These are phyloP conservation scores for Erigeron canadensis DNA, from an alignment of 129 eudicot genomes.

Conservation along the genomic window DNA sequence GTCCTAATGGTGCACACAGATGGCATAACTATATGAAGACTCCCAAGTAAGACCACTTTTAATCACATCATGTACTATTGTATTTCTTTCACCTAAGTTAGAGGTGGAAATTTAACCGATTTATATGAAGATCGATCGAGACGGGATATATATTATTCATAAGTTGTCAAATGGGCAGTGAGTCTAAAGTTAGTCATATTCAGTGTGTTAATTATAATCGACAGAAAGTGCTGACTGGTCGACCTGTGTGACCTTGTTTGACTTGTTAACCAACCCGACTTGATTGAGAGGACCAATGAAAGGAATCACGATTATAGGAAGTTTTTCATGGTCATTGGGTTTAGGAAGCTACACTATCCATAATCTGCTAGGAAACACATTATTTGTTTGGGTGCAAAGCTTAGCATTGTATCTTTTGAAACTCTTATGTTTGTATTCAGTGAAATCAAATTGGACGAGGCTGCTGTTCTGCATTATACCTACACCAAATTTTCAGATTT, in stretches of 20 bases:
- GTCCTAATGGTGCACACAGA: slow-evolving; percentile 98
- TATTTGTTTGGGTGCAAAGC: background rate
- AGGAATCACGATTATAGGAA: background rate
- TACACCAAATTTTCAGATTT: slow-evolving; percentile 91
- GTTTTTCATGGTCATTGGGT: background rate
- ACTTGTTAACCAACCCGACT: background rate
- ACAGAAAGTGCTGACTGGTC: background rate
- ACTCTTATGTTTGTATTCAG: slow-evolving; percentile 37
- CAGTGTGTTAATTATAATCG: background rate
- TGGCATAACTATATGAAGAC: slow-evolving; percentile 94
- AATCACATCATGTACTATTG: background rate
- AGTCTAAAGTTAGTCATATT: background rate
- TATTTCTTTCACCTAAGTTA: background rate
- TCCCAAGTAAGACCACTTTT: slow-evolving; percentile 49
- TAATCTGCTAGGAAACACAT: background rate
- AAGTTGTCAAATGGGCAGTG: background rate
- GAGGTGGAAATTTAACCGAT: background rate
- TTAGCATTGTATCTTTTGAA: slow-evolving; percentile 1
- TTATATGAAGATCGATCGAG: background rate
- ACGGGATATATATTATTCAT: background rate
- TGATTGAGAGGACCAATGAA: background rate
- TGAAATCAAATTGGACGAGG: slow-evolving; percentile 84
- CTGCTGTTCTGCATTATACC: slow-evolving; percentile 91
- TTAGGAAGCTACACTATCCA: background rate
- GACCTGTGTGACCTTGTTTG: background rate